These are phyloP conservation scores for Russula abietina DNA, from an alignment of 768 basidiomycete species.

Conservation along the genomic window DNA sequence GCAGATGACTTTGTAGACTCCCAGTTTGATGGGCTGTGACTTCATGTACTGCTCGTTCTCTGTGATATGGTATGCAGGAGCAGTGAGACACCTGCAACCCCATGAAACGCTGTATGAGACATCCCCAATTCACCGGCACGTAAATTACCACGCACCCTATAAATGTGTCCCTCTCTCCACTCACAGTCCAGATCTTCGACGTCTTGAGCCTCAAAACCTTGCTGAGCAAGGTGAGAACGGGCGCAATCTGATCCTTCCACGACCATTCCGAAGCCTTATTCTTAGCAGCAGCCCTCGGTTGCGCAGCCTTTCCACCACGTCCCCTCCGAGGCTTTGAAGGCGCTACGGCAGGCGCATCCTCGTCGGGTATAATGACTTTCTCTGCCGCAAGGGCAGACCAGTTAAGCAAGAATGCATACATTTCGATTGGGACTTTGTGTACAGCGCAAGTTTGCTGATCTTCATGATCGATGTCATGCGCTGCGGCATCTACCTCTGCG, in stretches of 20 bases:
- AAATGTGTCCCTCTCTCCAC: conserved; percentile 79
- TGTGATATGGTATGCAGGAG: conserved; percentile 79
- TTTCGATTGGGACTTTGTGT: conserved; percentile 76
- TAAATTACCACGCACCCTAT: conserved; percentile 52
- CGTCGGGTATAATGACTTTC: conserved; percentile 55
- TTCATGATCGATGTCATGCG: conserved; percentile 63
- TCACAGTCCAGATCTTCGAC: conserved; percentile 86
- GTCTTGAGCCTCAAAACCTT: conserved; percentile 63
- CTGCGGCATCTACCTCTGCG: conserved; percentile 64
- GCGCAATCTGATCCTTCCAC: conserved; percentile 74
- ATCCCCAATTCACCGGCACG: not conserved
- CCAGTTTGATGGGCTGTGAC: conserved; percentile 54
- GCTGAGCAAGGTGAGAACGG: conserved; percentile 60
- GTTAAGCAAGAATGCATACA: conserved; percentile 86
- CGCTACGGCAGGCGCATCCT: conserved; percentile 41
- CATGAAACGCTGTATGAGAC: conserved; percentile 7
- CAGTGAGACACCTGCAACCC: conserved; percentile 68
- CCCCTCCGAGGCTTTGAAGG: conserved; percentile 50
- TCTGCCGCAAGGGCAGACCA: conserved; percentile 87
- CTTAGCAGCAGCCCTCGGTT: conserved; percentile 39
- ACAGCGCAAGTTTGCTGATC: conserved; percentile 52
- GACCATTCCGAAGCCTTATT: conserved; percentile 47
- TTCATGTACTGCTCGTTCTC: conserved; percentile 92
- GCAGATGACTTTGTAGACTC: conserved; percentile 86
- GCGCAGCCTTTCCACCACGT: conserved; percentile 50